Evolutionary conservation across 2,329 filamentous ascomycete species (phyloP).

Genomic region (Myotisia sp.): DNA sequence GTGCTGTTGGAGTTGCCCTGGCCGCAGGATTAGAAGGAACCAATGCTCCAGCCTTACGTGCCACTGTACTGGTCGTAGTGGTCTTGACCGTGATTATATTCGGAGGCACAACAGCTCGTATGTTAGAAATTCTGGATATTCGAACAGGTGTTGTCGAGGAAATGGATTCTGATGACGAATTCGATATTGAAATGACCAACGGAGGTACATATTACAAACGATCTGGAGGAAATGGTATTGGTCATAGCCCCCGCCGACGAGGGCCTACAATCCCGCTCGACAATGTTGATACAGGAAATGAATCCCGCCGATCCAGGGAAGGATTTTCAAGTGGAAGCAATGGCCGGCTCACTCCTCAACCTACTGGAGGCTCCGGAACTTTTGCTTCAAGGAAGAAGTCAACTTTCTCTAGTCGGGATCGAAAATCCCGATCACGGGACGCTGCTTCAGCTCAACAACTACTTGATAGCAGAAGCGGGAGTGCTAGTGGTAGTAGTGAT

Average conservation of each 20-base stretch:
- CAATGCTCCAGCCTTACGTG: conserved; percentile 69
- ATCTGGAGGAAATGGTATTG: conserved; percentile 59
- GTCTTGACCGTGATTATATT: conserved; percentile 98
- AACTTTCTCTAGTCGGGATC: conserved; percentile 32
- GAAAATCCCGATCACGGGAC: conserved; percentile 29
- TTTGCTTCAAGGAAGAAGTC: conserved; percentile 38
- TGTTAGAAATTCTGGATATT: conserved; percentile 96
- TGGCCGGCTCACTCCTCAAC: conserved; percentile 36
- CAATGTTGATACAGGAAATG: conserved; percentile 32
- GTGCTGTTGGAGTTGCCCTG: conserved; percentile 87
- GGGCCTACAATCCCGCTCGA: conserved; percentile 46
- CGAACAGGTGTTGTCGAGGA: conserved; percentile 92
- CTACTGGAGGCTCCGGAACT: conserved; percentile 20
- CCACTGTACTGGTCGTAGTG: conserved; percentile 93
- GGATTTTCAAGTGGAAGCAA: conserved; percentile 47
- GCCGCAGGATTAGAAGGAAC: conserved; percentile 74
- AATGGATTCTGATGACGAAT: conserved; percentile 94
- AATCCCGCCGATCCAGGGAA: conserved; percentile 19
- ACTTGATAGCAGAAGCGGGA: conserved; percentile 29
- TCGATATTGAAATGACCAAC: conserved; percentile 74
- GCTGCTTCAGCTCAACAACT: conserved; percentile 37
- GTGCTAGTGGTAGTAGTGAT: conserved; percentile 32
- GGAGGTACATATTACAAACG: conserved; percentile 68
- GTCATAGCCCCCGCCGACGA: conserved; percentile 54
- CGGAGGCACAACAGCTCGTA: conserved; percentile 87